These are phyloP conservation scores for Glomus cerebriforme DNA, from an alignment of 192 early-diverging fungal genomes.

Conservation along the genomic window DNA sequence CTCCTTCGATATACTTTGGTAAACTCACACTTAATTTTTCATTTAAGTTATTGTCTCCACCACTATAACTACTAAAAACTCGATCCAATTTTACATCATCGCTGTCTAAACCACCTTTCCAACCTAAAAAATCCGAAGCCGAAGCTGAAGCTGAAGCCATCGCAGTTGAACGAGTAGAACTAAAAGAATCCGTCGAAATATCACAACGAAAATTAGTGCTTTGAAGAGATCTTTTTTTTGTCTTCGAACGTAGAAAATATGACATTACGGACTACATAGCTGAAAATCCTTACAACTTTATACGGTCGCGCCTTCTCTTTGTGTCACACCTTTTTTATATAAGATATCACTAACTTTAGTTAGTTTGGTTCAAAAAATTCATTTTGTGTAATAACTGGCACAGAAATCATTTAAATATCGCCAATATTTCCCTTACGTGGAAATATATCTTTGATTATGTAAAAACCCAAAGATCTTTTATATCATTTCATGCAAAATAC, in stretches of 20 bases:
- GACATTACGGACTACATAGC: background rate
- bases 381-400: too few relatives aligned
- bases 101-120: background rate
- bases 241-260: background rate
- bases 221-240: background rate
- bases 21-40: background rate
- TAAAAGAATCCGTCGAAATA: background rate
- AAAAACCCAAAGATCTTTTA: background rate
- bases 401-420: too few relatives aligned
- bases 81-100: background rate
- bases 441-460: background rate
- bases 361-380: background rate
- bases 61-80: background rate
- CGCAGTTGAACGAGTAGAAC: background rate
- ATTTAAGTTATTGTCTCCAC: background rate
- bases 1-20: slow-evolving; percentile 29
- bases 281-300: background rate
- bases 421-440: background rate
- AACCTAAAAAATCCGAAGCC: background rate
- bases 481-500: background rate
- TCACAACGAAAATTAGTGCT: background rate
- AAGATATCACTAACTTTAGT: background rate
- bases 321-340: background rate
- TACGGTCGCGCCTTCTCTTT: background rate
- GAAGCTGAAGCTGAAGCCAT: background rate